These are phyloP conservation scores for Rhodotorula sp. DNA, from an alignment of 1,284 basidiomycete species.

Conservation along the genomic window DNA sequence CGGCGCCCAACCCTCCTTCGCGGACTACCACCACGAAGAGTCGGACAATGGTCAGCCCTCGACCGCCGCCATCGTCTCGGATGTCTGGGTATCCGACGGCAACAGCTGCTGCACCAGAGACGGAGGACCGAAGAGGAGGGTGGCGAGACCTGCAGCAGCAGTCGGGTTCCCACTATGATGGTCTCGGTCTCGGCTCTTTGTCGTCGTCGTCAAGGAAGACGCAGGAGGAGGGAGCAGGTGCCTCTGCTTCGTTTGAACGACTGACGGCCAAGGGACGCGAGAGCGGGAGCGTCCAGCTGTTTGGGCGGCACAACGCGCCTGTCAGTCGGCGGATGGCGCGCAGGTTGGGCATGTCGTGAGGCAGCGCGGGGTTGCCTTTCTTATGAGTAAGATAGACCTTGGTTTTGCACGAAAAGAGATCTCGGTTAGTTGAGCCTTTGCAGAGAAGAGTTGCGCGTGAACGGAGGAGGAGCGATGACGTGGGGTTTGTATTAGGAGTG, in stretches of 20 bases:
- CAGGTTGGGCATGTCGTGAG: constrained; percentile 3
- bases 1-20: too few species aligned
- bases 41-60: too few species aligned
- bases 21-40: too few species aligned
- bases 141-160: background rate
- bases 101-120: constrained; percentile 8
- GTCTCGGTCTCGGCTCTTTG: background rate
- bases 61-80: background rate
- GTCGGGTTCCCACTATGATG: background rate
- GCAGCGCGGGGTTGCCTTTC: too few species aligned
- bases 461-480: too few species aligned
- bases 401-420: too few species aligned
- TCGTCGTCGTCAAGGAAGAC: too few species aligned
- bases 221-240: too few species aligned
- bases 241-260: background rate
- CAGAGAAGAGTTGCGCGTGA: too few species aligned
- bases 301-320: constrained; percentile 8
- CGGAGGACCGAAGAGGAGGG: background rate
- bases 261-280: background rate
- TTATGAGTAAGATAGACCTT: too few species aligned
- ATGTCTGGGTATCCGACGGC: background rate
- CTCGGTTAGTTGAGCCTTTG: too few species aligned
- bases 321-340: constrained; percentile 13
- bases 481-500: too few species aligned
- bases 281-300: constrained; percentile 11